Base-by-base conservation (phyloP, 805 yeast species). In the Priceomyces fermenticarens region DNA sequence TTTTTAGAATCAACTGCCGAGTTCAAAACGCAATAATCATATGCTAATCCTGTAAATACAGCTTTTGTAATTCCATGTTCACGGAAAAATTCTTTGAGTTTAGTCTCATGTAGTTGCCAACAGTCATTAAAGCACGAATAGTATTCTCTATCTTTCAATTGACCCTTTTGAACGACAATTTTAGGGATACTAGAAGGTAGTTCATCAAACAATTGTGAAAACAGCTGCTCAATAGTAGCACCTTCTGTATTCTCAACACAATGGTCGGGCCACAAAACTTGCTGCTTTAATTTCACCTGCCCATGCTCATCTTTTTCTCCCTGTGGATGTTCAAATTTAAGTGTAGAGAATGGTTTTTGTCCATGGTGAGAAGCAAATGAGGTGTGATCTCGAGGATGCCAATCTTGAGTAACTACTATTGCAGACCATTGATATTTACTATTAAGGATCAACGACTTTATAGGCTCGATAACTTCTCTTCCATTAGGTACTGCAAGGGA, bases 251-350 rank as follows among this genome's bases (percentile, higher is more conserved):
- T 70, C 53, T 87, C 90, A 11, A 90, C 77, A 60, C 97, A 90
- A 57, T 90, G 98, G 41, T 78, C 90, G 0, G 98, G 97, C 97
- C 97, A 90, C 3, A 88, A 70, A 0, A 73, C 70, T 47, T 80
- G 81, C 3, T 45, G 51, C 29, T 63, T 45, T 10, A 57, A 54
- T 10, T 57, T 41, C 3, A 57, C 49, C 20, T 53, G 27, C 14
- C 62, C 61, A 2, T 40, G 40, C 1, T 47, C 43, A 42, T 63
- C 66, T 1, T 46, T 43, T 10, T 55, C 61, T 0, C 53, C 53
- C 7, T 64, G 49, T 0, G 93, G 90, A 36, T 81, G 77, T 1
- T 52, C 38, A 54, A 83, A 78, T 12, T 55, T 63, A 31, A 77
- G 48, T 1, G 65, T 54, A 0, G 80, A 63, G 54, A 70, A 89